Conservation (phyloP, 2,329 filamentous ascomycete species). For the Colletotrichum sp. region DNA sequence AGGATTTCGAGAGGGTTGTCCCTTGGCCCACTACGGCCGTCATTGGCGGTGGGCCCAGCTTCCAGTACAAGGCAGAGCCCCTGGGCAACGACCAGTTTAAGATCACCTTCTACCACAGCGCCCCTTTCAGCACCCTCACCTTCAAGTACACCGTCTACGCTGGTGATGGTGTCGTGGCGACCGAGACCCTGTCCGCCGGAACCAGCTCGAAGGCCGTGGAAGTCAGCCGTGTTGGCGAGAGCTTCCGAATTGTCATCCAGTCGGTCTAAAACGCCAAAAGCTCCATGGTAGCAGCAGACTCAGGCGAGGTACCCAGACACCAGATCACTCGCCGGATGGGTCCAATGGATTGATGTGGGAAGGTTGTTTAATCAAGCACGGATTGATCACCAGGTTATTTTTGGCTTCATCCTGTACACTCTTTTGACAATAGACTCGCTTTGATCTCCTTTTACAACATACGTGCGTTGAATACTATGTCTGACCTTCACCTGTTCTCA, state of each 20-base stretch:
- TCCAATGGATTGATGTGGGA: too few species aligned
- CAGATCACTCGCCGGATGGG: background rate
- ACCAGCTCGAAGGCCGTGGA: background rate
- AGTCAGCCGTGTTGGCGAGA: background rate
- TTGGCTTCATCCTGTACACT: too few species aligned
- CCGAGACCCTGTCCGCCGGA: background rate
- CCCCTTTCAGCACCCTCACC: background rate
- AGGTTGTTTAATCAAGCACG: too few species aligned
- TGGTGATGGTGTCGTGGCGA: background rate
- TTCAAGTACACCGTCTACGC: background rate
- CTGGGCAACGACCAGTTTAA: background rate
- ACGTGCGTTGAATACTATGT: too few species aligned
- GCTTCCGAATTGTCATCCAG: background rate
- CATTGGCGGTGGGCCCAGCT: background rate
- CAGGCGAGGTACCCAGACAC: background rate
- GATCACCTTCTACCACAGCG: background rate
- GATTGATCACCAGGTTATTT: too few species aligned
- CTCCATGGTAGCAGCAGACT: too few species aligned
- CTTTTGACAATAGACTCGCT: too few species aligned
- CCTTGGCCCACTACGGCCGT: background rate
- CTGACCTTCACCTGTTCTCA: rapidly evolving
- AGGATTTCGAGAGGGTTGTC: background rate
- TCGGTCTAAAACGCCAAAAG: background rate
- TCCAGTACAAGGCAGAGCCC: background rate
- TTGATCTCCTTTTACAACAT: too few species aligned